These are phyloP conservation scores for Apiospora marii DNA, from an alignment of 2,329 filamentous ascomycete genomes.

Conservation along the genomic window DNA sequence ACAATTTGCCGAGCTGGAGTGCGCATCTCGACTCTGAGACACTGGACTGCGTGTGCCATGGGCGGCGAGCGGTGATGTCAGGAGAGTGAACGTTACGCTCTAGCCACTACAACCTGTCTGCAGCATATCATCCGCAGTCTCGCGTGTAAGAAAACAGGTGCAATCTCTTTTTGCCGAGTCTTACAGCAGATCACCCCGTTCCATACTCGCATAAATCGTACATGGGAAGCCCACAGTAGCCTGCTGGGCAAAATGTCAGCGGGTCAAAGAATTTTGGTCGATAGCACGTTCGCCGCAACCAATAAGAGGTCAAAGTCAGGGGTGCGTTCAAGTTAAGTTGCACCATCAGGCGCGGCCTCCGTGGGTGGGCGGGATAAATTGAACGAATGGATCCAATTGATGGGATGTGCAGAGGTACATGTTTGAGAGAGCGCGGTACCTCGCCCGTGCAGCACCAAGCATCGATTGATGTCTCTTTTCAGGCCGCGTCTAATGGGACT, in stretches of 20 bases:
- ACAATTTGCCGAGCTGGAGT: conserved; percentile 5
- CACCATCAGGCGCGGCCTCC: conserved; percentile 17
- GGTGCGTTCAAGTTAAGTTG: conserved; percentile 14
- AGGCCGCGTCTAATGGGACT: conserved; percentile 20
- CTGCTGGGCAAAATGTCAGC: conserved; percentile 22
- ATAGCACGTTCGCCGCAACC: background rate
- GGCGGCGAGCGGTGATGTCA: background rate
- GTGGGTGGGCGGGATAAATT: conserved; percentile 13
- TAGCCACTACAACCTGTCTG: background rate
- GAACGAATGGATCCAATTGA: background rate
- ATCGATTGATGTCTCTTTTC: background rate
- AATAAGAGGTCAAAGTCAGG: background rate
- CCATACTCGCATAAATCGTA: conserved; percentile 18
- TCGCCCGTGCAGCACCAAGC: background rate
- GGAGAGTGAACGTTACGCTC: conserved; percentile 7
- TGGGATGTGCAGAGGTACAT: background rate
- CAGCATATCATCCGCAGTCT: background rate
- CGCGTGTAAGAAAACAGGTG: conserved; percentile 4
- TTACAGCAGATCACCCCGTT: conserved; percentile 20
- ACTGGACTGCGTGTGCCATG: background rate
- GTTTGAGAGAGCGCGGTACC: background rate
- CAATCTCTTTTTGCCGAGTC: conserved; percentile 13
- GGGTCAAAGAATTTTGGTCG: conserved; percentile 19
- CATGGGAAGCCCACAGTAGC: conserved; percentile 2
- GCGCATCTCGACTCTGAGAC: conserved; percentile 3